Evolutionary conservation across 768 basidiomycete genomes (phyloP).

Genomic region (Suillus sp.): DNA sequence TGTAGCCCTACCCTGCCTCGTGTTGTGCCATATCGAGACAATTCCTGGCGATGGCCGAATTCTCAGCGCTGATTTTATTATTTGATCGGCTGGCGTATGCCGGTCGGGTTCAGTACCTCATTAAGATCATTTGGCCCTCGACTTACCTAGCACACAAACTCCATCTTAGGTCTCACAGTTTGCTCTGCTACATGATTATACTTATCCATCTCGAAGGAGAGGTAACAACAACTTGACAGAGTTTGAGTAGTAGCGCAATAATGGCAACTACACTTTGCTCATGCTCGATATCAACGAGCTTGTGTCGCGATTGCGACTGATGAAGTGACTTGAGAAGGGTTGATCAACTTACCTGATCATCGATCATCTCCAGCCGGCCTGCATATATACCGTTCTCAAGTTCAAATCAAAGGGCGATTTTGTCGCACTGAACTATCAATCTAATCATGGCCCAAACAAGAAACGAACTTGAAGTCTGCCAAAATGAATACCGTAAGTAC

Average conservation of each 20-base stretch:
- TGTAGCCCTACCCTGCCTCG: conserved; percentile 28
- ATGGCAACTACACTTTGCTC: not conserved
- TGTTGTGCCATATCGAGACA: conserved; percentile 35
- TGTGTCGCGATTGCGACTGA: not conserved
- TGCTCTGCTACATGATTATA: not conserved
- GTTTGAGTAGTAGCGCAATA: not conserved
- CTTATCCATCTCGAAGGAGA: not conserved
- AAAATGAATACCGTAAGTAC: not conserved
- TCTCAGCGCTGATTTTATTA: conserved; percentile 20
- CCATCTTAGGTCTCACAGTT: not conserved
- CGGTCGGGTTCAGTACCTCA: not conserved
- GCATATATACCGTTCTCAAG: not conserved
- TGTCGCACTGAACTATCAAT: not conserved
- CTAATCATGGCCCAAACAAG: not conserved
- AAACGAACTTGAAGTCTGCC: not conserved
- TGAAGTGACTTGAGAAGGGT: not conserved
- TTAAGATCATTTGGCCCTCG: not conserved
- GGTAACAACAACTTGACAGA: not conserved
- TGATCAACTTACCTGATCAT: not conserved
- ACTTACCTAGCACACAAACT: not conserved
- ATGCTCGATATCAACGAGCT: not conserved
- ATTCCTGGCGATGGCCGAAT: conserved; percentile 18
- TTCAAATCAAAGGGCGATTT: not conserved
- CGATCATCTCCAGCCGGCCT: not conserved
- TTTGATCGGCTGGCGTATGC: not conserved